Base-by-base conservation (phyloP, 2,329 filamentous ascomycete genomes). In the Phaeophleospora eucalypticola region DNA sequence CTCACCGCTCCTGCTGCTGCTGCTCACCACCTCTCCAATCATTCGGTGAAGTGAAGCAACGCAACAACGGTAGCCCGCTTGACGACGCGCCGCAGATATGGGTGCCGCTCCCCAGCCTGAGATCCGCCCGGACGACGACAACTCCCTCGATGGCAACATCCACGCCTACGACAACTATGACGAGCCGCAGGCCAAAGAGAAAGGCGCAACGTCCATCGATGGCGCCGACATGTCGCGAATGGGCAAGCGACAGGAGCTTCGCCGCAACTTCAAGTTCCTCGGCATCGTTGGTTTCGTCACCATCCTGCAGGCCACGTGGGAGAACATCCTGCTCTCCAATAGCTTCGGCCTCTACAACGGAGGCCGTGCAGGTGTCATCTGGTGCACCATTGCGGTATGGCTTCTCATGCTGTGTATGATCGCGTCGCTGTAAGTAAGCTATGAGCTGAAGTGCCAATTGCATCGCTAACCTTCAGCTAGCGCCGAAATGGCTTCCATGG, bases 241-340 rank as follows among this genome's bases (percentile, higher is more conserved):
- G 68, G 75, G 75, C 33, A 77, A 76, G 61, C 64, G 66, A 16
- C 74, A 76, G 46, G 71, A 77, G 38, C 65, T 78, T 49, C 68
- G 71, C 19, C 65, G 75, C 46, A 75, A 74, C 58, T 79, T 78
- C 54, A 67, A 70, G 8, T 74, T 74, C 55, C 54, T 75, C 45
- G 72, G 52, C 3, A 78, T 76, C 21, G 65, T 79, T 10, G 74
- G 75, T 4, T 78, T 79, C 49, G 71, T 72, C n/a, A 74, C 73
- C 51, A 73, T 76, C 17, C 67, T 77, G 29, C 71, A 78, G 55
- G 71, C 73, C 40, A 78, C 77, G 0, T 81, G 77, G 78, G 78
- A 80, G 58, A 68, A 71, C 32, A 65, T 70, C 2, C 58, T 76
- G 4, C 65, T 68, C n/a, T 48, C 62, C 21, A 64, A 54, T 36